Percentiles rank a stretch among this genome's conserved stretches.
Evolutionary conservation across 2,329 filamentous ascomycete species (phyloP).

Genomic region (Fusarium tjaetaba): DNA sequence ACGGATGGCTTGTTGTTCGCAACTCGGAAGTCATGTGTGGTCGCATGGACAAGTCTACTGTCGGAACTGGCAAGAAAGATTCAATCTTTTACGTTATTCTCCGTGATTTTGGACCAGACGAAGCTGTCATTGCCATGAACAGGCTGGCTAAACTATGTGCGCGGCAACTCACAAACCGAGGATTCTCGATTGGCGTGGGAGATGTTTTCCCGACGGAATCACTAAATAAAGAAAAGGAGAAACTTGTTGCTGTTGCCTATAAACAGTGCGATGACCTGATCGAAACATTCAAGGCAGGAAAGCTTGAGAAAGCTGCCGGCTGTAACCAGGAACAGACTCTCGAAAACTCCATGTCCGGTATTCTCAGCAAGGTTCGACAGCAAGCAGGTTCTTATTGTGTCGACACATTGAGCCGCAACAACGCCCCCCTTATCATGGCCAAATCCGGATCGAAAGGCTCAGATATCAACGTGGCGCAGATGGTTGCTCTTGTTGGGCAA

Average conservation of each 20-base stretch:
- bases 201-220: conserved; percentile 87
- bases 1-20: conserved; percentile 90
- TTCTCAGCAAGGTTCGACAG: conserved; percentile 90
- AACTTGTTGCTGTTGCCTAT: conserved; percentile 82
- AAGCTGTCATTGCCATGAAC: conserved; percentile 92
- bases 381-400: conserved; percentile 93
- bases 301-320: conserved; percentile 85
- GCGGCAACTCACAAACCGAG: conserved; percentile 85
- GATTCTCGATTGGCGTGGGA: conserved; percentile 95
- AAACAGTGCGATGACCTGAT: conserved; percentile 85
- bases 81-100: conserved; percentile 97
- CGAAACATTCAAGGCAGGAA: conserved; percentile 79
- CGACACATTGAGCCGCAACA: conserved; percentile 86
- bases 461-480: conserved; percentile 97
- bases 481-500: conserved; percentile 97
- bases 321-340: conserved; percentile 92
- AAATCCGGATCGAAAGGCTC: conserved; percentile 97
- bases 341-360: conserved; percentile 89
- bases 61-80: conserved; percentile 97
- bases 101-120: conserved; percentile 90
- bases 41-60: conserved; percentile 95
- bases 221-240: conserved; percentile 77
- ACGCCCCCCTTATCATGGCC: conserved; percentile 95
- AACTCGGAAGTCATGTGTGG: conserved; percentile 99
- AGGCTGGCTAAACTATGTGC: conserved; percentile 90